Evolutionary conservation across 2,329 filamentous ascomycete species (phyloP), one percentile per base, ranked within the genome.

Genomic region (Colletotrichum tropicicola): DNA sequence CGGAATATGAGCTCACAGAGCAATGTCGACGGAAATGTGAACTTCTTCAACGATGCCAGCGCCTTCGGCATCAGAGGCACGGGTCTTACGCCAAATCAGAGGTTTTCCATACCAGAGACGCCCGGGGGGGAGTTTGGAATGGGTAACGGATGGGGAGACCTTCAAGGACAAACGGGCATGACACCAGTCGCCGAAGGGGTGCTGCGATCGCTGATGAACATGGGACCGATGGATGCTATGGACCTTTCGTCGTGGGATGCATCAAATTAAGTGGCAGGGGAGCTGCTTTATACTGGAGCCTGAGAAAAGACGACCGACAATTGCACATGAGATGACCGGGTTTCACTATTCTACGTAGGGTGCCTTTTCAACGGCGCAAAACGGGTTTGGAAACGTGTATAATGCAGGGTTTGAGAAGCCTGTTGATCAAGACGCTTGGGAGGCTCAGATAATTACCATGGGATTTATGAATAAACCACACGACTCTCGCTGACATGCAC

Each of bases 191-290:
- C 85, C 0, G 86, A 89, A 51, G 86, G 86, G 0, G 82, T 89
- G 44, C 74, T 89, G 48, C 79, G 85, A 61, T 83, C 85, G 8
- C 75, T 89, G 59, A 86, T 88, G 82, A 84, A 82, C 58, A 83
- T 89, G 78, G 84, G 83, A 7, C 80, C 85, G 0, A 87, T 90
- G 82, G 87, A 89, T 68, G 82, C 83, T 10, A 87, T 90, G 84
- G 86, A 87, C 68, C 75, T 85, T 62, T 78, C 77, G 15, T 75
- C 79, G 30, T 86, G 84, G 84, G 83, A 84, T 61, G 74, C 72
- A 8, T 68, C 70, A 10, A 64, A 72, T 37, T 69, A 43, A 67
- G 6, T 13, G 28, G 6, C 21, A 21, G 45, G 10, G 15, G 15
- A 41, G 5, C 12, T 35, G 41, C 13, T 65, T 67, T 68, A 53